Evolutionary conservation across 2,329 filamentous ascomycete species (phyloP).

Genomic region (Leptoxyphium fumago): DNA sequence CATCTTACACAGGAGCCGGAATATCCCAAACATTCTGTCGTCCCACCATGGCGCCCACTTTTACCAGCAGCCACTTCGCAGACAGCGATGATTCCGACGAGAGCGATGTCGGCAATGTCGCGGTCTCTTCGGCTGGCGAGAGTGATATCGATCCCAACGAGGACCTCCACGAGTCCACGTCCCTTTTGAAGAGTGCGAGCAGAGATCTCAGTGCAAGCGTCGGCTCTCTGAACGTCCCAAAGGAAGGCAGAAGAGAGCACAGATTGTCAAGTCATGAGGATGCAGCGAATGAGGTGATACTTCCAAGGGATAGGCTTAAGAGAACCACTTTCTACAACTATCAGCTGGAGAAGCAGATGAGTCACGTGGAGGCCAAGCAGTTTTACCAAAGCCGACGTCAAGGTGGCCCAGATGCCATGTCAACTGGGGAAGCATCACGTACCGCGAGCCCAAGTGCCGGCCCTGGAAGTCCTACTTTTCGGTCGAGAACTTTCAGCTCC

Average conservation of each 20-base stretch:
- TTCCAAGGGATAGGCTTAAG: slow-evolving; percentile 38
- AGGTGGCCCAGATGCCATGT: slow-evolving; percentile 31
- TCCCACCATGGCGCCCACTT: slow-evolving; percentile 6
- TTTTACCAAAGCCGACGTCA: slow-evolving; percentile 85
- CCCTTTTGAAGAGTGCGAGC: slow-evolving; percentile 13
- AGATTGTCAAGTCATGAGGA: slow-evolving; percentile 8
- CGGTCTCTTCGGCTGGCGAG: slow-evolving; percentile 4
- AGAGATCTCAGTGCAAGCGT: slow-evolving; percentile 8
- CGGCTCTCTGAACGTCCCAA: slow-evolving; percentile 1
- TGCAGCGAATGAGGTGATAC: slow-evolving; percentile 19
- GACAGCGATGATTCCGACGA: slow-evolving; percentile 11
- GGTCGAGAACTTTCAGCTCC: slow-evolving; percentile 30
- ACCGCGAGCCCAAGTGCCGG: slow-evolving; percentile 18
- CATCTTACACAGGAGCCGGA: not conserved
- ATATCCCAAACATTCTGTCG: not conserved
- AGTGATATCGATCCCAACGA: slow-evolving; percentile 11
- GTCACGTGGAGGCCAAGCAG: slow-evolving; percentile 83
- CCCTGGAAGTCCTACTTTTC: slow-evolving; percentile 24
- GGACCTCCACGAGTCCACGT: slow-evolving; percentile 12
- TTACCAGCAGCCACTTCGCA: slow-evolving; percentile 8
- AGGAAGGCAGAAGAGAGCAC: slow-evolving; percentile 5
- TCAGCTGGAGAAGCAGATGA: slow-evolving; percentile 85
- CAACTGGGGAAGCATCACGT: slow-evolving; percentile 8
- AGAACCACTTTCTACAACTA: slow-evolving; percentile 88
- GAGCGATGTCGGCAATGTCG: slow-evolving; percentile 8